Conservation (phyloP, 1,284 basidiomycete species). For the Heliocybe sulcata region DNA sequence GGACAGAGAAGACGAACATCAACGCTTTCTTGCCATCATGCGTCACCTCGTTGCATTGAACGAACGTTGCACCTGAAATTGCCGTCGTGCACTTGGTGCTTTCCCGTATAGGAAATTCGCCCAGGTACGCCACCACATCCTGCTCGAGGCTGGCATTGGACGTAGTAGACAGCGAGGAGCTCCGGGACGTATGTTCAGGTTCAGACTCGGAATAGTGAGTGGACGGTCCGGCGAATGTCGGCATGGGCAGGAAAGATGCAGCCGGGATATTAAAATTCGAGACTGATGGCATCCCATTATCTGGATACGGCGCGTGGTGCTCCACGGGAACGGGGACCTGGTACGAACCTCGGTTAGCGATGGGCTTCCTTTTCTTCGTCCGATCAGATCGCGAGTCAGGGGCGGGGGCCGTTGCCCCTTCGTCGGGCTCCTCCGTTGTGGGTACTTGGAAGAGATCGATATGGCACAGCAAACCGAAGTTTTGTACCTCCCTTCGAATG, state of each 20-base stretch:
- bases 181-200: conserved; percentile 5
- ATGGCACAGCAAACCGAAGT: conserved; percentile 52
- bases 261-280: not conserved
- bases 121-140: conserved; percentile 33
- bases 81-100: conserved; percentile 43
- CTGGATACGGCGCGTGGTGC: not conserved
- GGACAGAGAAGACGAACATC: conserved; percentile 69
- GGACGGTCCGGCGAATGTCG: not conserved
- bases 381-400: not conserved
- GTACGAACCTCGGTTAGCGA: not conserved
- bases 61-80: conserved; percentile 59
- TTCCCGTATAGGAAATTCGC: conserved; percentile 35
- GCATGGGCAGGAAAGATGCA: not conserved
- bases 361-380: not conserved
- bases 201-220: not conserved
- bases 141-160: conserved; percentile 4
- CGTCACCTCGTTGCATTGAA: conserved; percentile 42
- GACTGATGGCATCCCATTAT: not conserved
- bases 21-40: conserved; percentile 48
- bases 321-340: not conserved
- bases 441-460: conserved; percentile 56
- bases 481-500: conserved; percentile 32
- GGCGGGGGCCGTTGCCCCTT: conserved; percentile 2
- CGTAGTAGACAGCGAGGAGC: conserved; percentile 5
- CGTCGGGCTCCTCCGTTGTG: conserved; percentile 14